Percentiles rank a stretch among this genome's conserved stretches.
Conservation (phyloP, 140 eudicot genomes). For the Cichorium intybus region DNA sequence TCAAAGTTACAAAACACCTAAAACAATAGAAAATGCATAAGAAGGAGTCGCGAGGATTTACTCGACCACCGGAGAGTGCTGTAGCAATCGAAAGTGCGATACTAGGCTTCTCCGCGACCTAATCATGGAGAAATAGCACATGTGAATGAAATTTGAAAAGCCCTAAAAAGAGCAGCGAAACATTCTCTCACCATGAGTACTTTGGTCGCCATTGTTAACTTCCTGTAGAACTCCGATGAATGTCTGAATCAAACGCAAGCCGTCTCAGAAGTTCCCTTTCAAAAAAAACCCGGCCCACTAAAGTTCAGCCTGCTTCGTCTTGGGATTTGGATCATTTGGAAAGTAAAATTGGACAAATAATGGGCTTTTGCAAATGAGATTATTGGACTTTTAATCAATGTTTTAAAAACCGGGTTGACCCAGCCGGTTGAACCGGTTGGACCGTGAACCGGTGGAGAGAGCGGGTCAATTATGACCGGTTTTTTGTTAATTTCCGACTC, state of each 20-base stretch:
- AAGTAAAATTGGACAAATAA: too few species aligned
- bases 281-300: neutral
- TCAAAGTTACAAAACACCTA: neutral
- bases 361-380: too few species aligned
- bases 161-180: neutral
- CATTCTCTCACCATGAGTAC: constrained; percentile 61
- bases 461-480: too few species aligned
- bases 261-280: neutral
- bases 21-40: neutral
- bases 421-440: too few species aligned
- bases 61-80: constrained; percentile 85
- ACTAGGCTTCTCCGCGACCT: constrained; percentile 97
- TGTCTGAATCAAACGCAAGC: constrained; percentile 4
- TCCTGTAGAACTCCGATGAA: neutral
- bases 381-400: too few species aligned
- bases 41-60: constrained; percentile 19
- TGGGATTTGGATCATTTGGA: too few species aligned
- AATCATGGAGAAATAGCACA: constrained; percentile 2
- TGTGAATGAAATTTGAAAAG: neutral
- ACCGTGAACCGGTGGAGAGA: too few species aligned
- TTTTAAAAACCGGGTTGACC: too few species aligned
- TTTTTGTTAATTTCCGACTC: too few species aligned
- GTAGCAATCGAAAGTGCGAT: constrained; percentile 84
- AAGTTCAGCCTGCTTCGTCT: neutral
- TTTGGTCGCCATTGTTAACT: constrained; percentile 58